These are phyloP conservation scores for Neurospora sp. DNA, from an alignment of 495 filamentous ascomycete species.

Conservation along the genomic window DNA sequence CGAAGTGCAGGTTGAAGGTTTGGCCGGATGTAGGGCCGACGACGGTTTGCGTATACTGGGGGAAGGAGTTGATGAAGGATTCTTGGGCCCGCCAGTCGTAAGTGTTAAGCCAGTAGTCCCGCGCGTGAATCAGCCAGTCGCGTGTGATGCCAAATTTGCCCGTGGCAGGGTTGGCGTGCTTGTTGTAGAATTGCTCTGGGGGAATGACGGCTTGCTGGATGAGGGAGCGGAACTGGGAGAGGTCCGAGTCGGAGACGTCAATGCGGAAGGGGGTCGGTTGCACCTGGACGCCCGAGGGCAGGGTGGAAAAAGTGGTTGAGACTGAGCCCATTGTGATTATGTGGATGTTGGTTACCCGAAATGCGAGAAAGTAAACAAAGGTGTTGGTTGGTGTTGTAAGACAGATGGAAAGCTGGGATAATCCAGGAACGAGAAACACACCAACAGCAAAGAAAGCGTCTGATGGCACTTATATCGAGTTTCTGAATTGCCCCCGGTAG, in stretches of 20 bases:
- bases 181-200: conserved; percentile 8
- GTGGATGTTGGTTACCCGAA: background rate
- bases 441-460: background rate
- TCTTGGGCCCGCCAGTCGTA: conserved; percentile 45
- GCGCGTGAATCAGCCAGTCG: conserved; percentile 46
- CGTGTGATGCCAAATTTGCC: conserved; percentile 43
- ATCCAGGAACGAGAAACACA: background rate
- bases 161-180: conserved; percentile 4
- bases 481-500: background rate
- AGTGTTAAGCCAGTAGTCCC: conserved; percentile 38
- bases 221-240: conserved; percentile 4
- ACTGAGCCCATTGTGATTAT: background rate
- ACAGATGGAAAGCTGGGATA: background rate
- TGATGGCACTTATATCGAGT: background rate
- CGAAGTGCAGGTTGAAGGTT: conserved; percentile 48
- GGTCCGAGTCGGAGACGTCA: conserved; percentile 1
- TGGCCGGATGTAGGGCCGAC: conserved; percentile 27
- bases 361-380: background rate
- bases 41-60: conserved; percentile 48
- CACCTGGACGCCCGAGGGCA: conserved; percentile 5
- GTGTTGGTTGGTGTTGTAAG: background rate
- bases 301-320: background rate
- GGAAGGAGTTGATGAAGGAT: conserved; percentile 49
- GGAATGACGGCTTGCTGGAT: conserved; percentile 1
- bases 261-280: conserved; percentile 5